Conservation (phyloP, 192 early-diverging fungal species). For the Coemansia erecta region DNA sequence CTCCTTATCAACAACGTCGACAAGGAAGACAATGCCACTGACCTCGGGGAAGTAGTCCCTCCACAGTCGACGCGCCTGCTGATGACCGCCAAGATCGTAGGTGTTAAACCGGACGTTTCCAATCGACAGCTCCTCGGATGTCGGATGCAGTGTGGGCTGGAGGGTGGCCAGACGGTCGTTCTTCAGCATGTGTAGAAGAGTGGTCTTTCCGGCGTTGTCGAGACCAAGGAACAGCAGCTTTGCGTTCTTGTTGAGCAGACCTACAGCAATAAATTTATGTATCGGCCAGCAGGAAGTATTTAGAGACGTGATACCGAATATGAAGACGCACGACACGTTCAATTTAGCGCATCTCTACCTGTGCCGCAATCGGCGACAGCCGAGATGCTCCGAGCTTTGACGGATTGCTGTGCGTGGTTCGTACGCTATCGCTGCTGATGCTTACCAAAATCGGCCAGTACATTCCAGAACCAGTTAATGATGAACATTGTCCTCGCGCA, state of each 20-base stretch:
- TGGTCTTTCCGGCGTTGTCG: slow-evolving; percentile 98
- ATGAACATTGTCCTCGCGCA: slow-evolving; percentile 77
- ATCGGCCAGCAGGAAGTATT: too few relatives aligned
- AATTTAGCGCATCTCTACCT: too few relatives aligned
- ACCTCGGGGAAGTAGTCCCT: slow-evolving; percentile 99
- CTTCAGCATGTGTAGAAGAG: slow-evolving; percentile 98
- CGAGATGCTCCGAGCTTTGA: too few relatives aligned
- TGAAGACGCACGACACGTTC: too few relatives aligned
- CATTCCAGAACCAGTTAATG: slow-evolving; percentile 97
- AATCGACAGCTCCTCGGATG: slow-evolving; percentile 94
- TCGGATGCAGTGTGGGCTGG: slow-evolving; percentile 96
- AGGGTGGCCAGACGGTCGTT: slow-evolving; percentile 94
- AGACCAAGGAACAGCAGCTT: slow-evolving; percentile 98
- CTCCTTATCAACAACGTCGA: slow-evolving; percentile 83
- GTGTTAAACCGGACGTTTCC: slow-evolving; percentile 97
- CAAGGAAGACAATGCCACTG: slow-evolving; percentile 96
- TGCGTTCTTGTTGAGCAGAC: slow-evolving; percentile 98
- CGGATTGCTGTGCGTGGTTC: too few relatives aligned
- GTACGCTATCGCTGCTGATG: not conserved
- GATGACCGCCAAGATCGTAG: slow-evolving; percentile 96
- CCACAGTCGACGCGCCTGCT: slow-evolving; percentile 96
- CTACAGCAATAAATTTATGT: slow-evolving; percentile 44
- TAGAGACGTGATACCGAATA: too few relatives aligned
- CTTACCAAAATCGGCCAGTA: slow-evolving; percentile 86
- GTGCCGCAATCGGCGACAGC: too few relatives aligned